Evolutionary conservation across 2,329 filamentous ascomycete genomes (phyloP), one percentile per base, ranked within the genome.

Genomic region (Cordyceps tenuipes): DNA sequence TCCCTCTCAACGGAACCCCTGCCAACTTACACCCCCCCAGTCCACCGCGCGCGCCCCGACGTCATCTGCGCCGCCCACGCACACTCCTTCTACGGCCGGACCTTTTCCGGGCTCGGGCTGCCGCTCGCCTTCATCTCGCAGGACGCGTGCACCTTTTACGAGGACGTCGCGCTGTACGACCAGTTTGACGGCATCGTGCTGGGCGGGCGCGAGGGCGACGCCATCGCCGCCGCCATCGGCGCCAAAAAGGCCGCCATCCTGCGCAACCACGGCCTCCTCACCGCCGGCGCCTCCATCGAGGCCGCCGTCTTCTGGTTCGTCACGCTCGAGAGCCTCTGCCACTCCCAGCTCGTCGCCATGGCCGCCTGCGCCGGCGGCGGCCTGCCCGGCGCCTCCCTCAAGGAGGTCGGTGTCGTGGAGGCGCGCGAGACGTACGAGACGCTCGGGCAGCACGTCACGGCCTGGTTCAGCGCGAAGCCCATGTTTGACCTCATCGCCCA

Each of bases 341-440:
- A 76, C 62, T 73, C 72, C 2, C 78, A 81, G 68, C 66, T 82
- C 17, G 63, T 84, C 56, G 82, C 81, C 1, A 82, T 85, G 67
- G 82, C 82, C 82, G 0, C 86, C 23, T 23, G 3, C 23, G 23
- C 23, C 23, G 23, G 3, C 23, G 23, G 23, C 3, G 23, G 23
- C 23, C 23, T 23, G 87, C 0, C 76, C 83, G 3, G 87, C 1
- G 79, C 80, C 1, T 73, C 79, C 68, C 88, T 87, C 0, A 74
- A 89, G 34, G 86, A 87, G 71, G 87, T 91, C 65, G 76, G 79
- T 9, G 82, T 88, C 1, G 82, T 84, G 56, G 87, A 91, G 69
- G 88, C 88, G 1, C 75, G 70, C 17, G 88, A 82, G 66, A 91
- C 88, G 0, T 85, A 82, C 66, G 83, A 86, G 71, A 79, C 82